Evolutionary conservation across 768 basidiomycete genomes (phyloP).

Genomic region (Trametes gibbosa): DNA sequence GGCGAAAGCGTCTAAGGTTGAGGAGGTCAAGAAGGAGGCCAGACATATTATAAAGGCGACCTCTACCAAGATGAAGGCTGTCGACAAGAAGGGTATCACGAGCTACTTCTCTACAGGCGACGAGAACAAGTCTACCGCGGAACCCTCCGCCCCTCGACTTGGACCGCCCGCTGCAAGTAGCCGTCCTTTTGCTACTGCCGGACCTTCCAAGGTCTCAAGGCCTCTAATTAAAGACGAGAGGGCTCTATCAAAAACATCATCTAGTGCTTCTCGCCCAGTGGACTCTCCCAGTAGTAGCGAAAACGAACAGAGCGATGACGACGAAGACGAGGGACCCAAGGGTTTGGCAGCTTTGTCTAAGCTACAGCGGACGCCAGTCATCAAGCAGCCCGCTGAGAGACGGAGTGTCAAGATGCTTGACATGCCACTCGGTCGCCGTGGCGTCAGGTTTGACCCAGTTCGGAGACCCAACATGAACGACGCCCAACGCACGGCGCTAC

Average conservation of each 20-base stretch:
- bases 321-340: conserved; percentile 39
- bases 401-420: conserved; percentile 66
- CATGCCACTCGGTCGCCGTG: conserved; percentile 41
- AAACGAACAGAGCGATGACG: conserved; percentile 51
- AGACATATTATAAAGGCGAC: conserved; percentile 9
- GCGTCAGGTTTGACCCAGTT: conserved; percentile 48
- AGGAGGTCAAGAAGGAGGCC: conserved; percentile 13
- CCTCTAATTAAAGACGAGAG: conserved; percentile 12
- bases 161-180: background rate
- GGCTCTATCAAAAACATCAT: conserved; percentile 12
- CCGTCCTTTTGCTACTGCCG: background rate
- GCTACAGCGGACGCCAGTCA: conserved; percentile 58
- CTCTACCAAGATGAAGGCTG: background rate
- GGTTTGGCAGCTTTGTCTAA: conserved; percentile 54
- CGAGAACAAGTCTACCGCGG: conserved; percentile 38
- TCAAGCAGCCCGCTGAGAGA: conserved; percentile 55
- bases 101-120: conserved; percentile 28
- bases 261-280: conserved; percentile 25
- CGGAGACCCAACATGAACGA: conserved; percentile 49
- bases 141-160: conserved; percentile 27
- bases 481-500: conserved; percentile 57
- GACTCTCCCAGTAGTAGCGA: conserved; percentile 47
- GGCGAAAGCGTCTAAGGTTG: background rate
- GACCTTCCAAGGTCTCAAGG: background rate
- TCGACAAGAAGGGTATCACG: conserved; percentile 11